Conservation (phyloP, 1,139 yeast species). For the Hansenula sp. region DNA sequence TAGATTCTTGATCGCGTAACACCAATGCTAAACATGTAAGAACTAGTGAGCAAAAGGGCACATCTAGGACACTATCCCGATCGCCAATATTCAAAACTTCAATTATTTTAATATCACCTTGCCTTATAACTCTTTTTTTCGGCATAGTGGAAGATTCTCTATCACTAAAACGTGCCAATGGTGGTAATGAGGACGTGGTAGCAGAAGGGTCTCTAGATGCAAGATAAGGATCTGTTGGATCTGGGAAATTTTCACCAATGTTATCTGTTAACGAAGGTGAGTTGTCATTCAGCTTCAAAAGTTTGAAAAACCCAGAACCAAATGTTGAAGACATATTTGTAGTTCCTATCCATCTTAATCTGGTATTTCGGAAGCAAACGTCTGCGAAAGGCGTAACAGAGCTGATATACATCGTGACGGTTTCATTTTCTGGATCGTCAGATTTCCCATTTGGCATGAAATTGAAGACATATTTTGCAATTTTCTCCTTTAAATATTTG, state of each 20-base stretch:
- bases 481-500: conserved; percentile 13
- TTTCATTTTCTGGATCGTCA: conserved; percentile 12
- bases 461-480: conserved; percentile 14
- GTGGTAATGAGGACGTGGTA: conserved; percentile 12
- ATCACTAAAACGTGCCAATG: conserved; percentile 22
- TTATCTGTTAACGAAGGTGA: conserved; percentile 26
- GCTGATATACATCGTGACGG: conserved; percentile 16
- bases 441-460: conserved; percentile 19
- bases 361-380: conserved; percentile 14
- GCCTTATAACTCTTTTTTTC: conserved; percentile 25
- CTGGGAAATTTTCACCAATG: conserved; percentile 6
- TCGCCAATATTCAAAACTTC: conserved; percentile 20
- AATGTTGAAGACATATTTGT: conserved; percentile 13
- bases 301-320: conserved; percentile 18
- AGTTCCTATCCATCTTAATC: conserved; percentile 22
- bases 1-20: conserved; percentile 23
- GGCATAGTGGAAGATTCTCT: conserved; percentile 25
- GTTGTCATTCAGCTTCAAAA: conserved; percentile 27
- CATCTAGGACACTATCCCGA: conserved; percentile 18
- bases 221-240: background rate
- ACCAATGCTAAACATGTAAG: conserved; percentile 32
- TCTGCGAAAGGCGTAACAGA: conserved; percentile 18
- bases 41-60: conserved; percentile 28
- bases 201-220: conserved; percentile 6
- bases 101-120: conserved; percentile 28